Percentiles rank a stretch among this genome's conserved stretches.
phyloP scores from a whole-genome alignment of 139 green algal species.

The Ostreobium quekettii region DNA sequence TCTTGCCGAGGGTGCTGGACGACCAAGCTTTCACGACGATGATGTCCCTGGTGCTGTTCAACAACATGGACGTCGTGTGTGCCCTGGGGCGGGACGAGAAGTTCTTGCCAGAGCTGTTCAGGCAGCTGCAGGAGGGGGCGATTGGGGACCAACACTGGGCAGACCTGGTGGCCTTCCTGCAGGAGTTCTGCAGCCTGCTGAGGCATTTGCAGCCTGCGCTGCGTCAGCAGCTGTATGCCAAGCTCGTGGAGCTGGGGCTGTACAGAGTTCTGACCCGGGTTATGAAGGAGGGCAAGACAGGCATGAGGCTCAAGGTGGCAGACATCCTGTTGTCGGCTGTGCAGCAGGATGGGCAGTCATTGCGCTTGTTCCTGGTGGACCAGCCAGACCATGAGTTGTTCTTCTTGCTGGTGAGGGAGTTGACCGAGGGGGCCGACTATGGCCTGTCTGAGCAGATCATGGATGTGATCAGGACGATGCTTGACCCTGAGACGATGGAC shows the following conservation, averaged over 20 bases:
- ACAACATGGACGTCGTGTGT: slow-evolving; percentile 87
- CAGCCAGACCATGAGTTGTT: slow-evolving; percentile 58
- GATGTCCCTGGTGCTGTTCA: slow-evolving; percentile 70
- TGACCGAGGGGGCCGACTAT: slow-evolving; percentile 35
- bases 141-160: slow-evolving; percentile 46
- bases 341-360: slow-evolving; percentile 67
- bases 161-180: slow-evolving; percentile 79
- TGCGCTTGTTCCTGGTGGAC: slow-evolving; percentile 65
- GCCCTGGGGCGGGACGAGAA: slow-evolving; percentile 44
- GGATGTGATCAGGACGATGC: slow-evolving; percentile 58
- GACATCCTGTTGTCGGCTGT: slow-evolving; percentile 79
- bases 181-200: slow-evolving; percentile 84
- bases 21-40: slow-evolving; percentile 88
- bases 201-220: slow-evolving; percentile 73
- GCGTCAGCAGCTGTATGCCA: slow-evolving; percentile 50
- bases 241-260: slow-evolving; percentile 72
- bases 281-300: slow-evolving; percentile 29
- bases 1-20: slow-evolving; percentile 86
- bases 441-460: slow-evolving; percentile 78
- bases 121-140: slow-evolving; percentile 32
- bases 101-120: slow-evolving; percentile 86
- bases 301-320: slow-evolving; percentile 57
- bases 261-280: slow-evolving; percentile 68
- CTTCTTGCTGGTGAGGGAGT: slow-evolving; percentile 50
- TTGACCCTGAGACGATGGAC: slow-evolving; percentile 47